Conservation (phyloP, 2,329 filamentous ascomycete genomes). For the Aspergillus ustus region DNA sequence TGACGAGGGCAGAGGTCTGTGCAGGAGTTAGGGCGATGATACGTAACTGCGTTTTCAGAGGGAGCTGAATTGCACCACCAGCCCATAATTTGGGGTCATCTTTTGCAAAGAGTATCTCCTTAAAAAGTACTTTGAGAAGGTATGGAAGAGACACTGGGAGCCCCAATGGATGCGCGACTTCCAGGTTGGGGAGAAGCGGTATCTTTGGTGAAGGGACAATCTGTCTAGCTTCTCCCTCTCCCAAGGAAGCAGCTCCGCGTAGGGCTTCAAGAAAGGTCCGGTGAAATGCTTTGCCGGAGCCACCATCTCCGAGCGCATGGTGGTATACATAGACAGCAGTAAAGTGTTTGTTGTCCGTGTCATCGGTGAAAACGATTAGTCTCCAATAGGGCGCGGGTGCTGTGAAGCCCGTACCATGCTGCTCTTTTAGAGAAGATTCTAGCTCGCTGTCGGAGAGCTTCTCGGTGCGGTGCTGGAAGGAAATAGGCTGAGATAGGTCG, state of each 20-base stretch:
- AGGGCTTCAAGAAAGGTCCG: conserved; percentile 46
- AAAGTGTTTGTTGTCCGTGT: conserved; percentile 36
- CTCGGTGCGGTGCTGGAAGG: conserved; percentile 36
- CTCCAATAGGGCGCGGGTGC: conserved; percentile 50
- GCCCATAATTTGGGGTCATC: conserved; percentile 42
- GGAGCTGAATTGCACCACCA: conserved; percentile 32
- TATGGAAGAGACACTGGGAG: conserved; percentile 43
- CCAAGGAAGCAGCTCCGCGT: conserved; percentile 19
- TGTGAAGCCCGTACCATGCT: conserved; percentile 49
- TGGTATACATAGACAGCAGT: conserved; percentile 54
- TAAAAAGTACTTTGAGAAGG: conserved; percentile 40
- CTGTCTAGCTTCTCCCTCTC: conserved; percentile 23
- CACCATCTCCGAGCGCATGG: conserved; percentile 54
- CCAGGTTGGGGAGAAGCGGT: conserved; percentile 47
- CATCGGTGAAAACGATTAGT: conserved; percentile 43
- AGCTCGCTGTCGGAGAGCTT: conserved; percentile 42
- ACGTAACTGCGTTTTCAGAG: conserved; percentile 33
- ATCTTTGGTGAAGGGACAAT: conserved; percentile 29
- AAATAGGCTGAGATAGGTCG: conserved; percentile 44
- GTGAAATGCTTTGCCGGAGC: conserved; percentile 53
- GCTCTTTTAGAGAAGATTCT: conserved; percentile 43
- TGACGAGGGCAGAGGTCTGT: conserved; percentile 35
- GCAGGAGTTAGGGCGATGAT: conserved; percentile 38
- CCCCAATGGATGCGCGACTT: conserved; percentile 40
- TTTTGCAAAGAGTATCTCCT: conserved; percentile 36